Percentiles rank a stretch among this genome's conserved stretches.
phyloP scores from a whole-genome alignment of 352 stramenopile species.

The Phytophthora foliorum region DNA sequence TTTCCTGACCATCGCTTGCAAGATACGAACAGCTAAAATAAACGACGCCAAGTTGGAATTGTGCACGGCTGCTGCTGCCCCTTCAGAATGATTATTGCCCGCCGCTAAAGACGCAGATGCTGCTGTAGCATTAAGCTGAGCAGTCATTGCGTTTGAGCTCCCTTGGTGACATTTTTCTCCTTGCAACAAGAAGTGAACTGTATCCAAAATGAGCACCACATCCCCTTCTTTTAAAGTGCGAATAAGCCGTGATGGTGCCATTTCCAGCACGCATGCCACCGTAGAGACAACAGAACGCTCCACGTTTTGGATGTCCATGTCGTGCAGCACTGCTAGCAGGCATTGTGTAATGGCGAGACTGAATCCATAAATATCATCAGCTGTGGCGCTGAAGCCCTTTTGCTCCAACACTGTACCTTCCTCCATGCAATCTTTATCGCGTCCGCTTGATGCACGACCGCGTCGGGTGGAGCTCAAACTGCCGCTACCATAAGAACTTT shows the following conservation, averaged over 20 bases:
- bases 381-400: constrained; percentile 36
- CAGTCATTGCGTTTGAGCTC: constrained; percentile 8
- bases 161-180: constrained; percentile 36
- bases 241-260: constrained; percentile 71
- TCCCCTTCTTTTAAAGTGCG: constrained; percentile 56
- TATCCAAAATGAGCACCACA: constrained; percentile 73
- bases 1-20: constrained; percentile 78
- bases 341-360: constrained; percentile 55
- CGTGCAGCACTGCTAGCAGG: constrained; percentile 59
- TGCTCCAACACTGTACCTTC: constrained; percentile 17
- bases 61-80: constrained; percentile 21
- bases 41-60: constrained; percentile 63
- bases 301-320: constrained; percentile 76
- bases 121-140: neutral
- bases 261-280: constrained; percentile 77
- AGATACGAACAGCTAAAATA: constrained; percentile 78
- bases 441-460: constrained; percentile 14
- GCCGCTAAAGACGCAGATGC: neutral
- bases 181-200: constrained; percentile 76
- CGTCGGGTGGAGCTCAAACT: neutral
- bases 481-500: neutral
- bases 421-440: constrained; percentile 17
- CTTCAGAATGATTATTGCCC: constrained; percentile 1
- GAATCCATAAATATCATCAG: constrained; percentile 59
- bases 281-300: constrained; percentile 72